A percentile compares a stretch with the other conserved stretches of the same genome.
Evolutionary conservation across 1,139 yeast genomes (phyloP).

Genomic region (Pichia sp.): DNA sequence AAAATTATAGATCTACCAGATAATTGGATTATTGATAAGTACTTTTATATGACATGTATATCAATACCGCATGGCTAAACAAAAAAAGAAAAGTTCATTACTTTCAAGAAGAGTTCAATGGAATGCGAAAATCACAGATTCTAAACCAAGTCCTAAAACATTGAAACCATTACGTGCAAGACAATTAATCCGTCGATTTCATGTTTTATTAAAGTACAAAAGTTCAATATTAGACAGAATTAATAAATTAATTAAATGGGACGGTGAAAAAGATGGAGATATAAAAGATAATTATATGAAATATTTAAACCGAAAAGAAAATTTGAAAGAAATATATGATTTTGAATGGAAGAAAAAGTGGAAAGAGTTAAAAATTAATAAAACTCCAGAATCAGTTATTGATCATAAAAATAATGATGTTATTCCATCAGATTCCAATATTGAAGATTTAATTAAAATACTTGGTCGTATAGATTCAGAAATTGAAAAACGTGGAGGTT

Average conservation of each 20-base stretch:
- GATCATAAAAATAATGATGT: conserved; percentile 11
- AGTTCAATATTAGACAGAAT: conserved; percentile 33
- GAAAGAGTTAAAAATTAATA: conserved; percentile 20
- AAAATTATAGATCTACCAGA: no score
- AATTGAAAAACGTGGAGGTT: conserved; percentile 57
- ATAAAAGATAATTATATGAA: conserved; percentile 29
- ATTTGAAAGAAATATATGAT: conserved; percentile 6
- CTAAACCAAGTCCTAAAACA: conserved; percentile 23
- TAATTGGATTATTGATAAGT: no score
- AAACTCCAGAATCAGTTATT: conserved; percentile 17
- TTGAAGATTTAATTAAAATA: conserved; percentile 21
- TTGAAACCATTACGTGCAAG: conserved; percentile 66
- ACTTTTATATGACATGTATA: neutral
- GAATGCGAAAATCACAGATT: neutral
- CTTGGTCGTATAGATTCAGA: conserved; percentile 57
- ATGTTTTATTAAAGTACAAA: conserved; percentile 50
- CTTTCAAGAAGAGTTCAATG: conserved; percentile 19
- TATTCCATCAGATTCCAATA: neutral
- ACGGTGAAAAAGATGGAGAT: conserved; percentile 15
- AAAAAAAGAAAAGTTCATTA: conserved; percentile 7
- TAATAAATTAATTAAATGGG: conserved; percentile 15
- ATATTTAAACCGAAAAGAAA: conserved; percentile 1
- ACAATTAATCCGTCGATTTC: conserved; percentile 61
- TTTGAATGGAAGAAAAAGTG: conserved; percentile 10
- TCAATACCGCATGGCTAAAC: neutral